Conservation (phyloP, 2,329 filamentous ascomycete genomes). For the Teratosphaeria epicoccoides region DNA sequence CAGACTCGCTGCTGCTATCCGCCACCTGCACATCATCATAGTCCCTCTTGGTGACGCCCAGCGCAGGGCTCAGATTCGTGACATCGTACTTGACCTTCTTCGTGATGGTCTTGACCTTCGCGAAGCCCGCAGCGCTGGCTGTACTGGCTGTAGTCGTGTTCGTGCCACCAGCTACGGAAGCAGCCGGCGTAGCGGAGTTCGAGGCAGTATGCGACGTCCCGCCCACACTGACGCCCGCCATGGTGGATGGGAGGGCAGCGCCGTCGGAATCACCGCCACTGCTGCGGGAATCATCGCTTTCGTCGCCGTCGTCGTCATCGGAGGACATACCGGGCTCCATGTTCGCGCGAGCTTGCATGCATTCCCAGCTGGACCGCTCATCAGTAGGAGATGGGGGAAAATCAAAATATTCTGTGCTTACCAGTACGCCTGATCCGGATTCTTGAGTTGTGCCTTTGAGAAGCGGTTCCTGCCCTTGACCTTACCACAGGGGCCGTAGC, state of each 20-base stretch:
- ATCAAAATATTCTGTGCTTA: too few relatives aligned
- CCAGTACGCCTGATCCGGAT: constrained; percentile 16
- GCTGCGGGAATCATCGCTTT: constrained; percentile 1
- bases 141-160: not conserved
- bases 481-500: constrained; percentile 15
- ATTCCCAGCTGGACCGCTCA: too few relatives aligned
- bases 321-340: constrained; percentile 10
- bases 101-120: not conserved
- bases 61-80: not conserved
- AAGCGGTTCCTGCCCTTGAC: constrained; percentile 16
- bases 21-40: not conserved
- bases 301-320: constrained; percentile 4
- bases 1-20: not conserved
- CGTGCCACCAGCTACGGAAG: not conserved
- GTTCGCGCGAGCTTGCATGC: constrained; percentile 10
- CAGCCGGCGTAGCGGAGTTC: not conserved
- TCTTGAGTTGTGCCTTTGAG: constrained; percentile 16
- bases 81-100: not conserved
- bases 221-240: not conserved
- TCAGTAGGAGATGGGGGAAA: too few relatives aligned
- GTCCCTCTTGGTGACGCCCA: not conserved
- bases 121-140: not conserved
- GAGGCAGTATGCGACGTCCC: not conserved
- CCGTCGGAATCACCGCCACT: constrained; percentile 4
- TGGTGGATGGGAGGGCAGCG: constrained; percentile 2